These are phyloP conservation scores for Phoma sp. DNA, from an alignment of 2,329 filamentous ascomycete genomes.

Conservation along the genomic window DNA sequence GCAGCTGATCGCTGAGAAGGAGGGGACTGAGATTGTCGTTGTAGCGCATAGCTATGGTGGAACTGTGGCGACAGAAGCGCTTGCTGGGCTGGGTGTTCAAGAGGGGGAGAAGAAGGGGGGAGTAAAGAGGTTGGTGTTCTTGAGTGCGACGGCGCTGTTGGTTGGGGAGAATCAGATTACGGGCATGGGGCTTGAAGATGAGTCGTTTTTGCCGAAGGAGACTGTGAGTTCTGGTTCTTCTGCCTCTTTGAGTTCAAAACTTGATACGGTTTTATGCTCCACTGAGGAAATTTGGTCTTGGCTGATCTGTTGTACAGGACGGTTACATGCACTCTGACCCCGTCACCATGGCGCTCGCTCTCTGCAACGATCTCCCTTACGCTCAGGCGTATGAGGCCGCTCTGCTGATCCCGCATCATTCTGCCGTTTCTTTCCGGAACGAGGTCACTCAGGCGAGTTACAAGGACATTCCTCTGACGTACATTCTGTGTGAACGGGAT, in stretches of 20 bases:
- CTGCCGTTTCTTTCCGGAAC: conserved; percentile 39
- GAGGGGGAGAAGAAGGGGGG: conserved; percentile 27
- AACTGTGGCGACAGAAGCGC: conserved; percentile 16
- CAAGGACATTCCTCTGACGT: conserved; percentile 48
- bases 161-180: conserved; percentile 17
- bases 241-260: too few relatives aligned
- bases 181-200: conserved; percentile 7
- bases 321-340: conserved; percentile 26
- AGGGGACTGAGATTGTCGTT: conserved; percentile 36
- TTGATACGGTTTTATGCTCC: too few relatives aligned
- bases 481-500: conserved; percentile 49
- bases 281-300: too few relatives aligned
- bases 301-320: background rate
- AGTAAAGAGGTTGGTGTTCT: conserved; percentile 22
- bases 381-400: conserved; percentile 27
- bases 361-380: conserved; percentile 26
- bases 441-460: conserved; percentile 48
- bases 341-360: conserved; percentile 5
- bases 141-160: conserved; percentile 20
- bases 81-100: conserved; percentile 9
- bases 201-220: background rate
- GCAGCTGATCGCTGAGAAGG: conserved; percentile 28
- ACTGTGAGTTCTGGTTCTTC: conserved; percentile 2
- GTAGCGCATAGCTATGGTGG: conserved; percentile 26
- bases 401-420: conserved; percentile 35